These are phyloP conservation scores for Hibiscus trionum DNA, from an alignment of 345 rosid genomes.

Conservation along the genomic window DNA sequence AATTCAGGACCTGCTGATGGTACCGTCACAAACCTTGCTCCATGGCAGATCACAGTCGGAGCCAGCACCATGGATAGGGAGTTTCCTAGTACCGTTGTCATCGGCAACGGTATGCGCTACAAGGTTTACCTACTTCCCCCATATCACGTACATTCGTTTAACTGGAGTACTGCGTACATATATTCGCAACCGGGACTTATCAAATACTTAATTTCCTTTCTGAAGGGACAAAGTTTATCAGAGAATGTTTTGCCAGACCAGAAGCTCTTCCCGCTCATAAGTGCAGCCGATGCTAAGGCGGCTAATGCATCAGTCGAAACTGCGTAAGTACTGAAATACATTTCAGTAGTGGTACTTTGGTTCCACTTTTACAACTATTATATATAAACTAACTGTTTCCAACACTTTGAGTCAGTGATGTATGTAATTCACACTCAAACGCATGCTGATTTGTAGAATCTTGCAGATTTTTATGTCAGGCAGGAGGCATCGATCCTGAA, in stretches of 20 bases:
- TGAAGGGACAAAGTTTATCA: slow-evolving; percentile 81
- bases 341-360: background rate
- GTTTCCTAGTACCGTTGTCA: slow-evolving; percentile 55
- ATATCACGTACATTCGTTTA: background rate
- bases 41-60: slow-evolving; percentile 86
- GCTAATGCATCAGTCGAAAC: slow-evolving; percentile 36
- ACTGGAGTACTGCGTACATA: background rate
- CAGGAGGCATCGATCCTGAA: slow-evolving; percentile 50
- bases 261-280: slow-evolving; percentile 50
- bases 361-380: background rate
- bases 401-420: too few species aligned
- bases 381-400: background rate
- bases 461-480: slow-evolving; percentile 47
- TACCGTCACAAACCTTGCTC: slow-evolving; percentile 62
- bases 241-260: slow-evolving; percentile 29
- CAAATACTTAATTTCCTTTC: background rate
- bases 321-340: slow-evolving; percentile 45
- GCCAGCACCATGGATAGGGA: slow-evolving; percentile 88
- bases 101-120: slow-evolving; percentile 44
- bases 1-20: slow-evolving; percentile 69
- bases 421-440: too few species aligned
- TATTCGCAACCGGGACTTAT: background rate
- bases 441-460: background rate
- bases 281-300: slow-evolving; percentile 45
- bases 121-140: slow-evolving; percentile 35